Evolutionary conservation across 805 yeast genomes (phyloP), one percentile per base, ranked within the genome.

Genomic region (Middelhovenomyces tepae): DNA sequence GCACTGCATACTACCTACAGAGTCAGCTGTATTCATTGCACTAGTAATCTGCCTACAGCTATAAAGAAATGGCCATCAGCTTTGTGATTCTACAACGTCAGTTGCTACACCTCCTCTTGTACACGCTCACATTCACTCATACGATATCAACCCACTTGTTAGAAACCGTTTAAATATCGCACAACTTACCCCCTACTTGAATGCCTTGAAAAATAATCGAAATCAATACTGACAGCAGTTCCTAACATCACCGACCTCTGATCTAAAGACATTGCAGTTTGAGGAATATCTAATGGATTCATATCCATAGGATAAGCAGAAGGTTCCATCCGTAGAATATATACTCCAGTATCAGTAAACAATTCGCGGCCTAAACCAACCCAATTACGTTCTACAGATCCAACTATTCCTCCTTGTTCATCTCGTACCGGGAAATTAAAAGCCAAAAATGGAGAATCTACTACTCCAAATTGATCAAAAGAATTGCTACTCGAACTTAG

Each of bases 141-240:
- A n/a, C n/a, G n/a, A n/a, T n/a, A n/a, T n/a, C n/a, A n/a, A n/a
- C n/a, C n/a, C n/a, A 21, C n/a, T 21, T 21, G 23, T 21, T 9
- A n/a, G n/a, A 21, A 9, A 9, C 9, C 10, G 23, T n/a, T 9
- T 21, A n/a, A 21, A 21, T 21, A 28, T 77, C 70, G 31, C 34
- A 13, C 14, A 17, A 31, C 45, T 39, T 37, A 42, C 18, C 71
- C 68, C 15, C 69, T 67, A 23, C 75, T 67, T 13, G 89, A 77
- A 54, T 87, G 96, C 54, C 97, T 71, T n/a, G 95, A 83, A 57
- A 91, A 91, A 60, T 87, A 91, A 58, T 91, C 98, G 57, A 85
- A 91, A 56, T 91, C 98, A 39, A 91, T 79, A 38, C 94, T 80
- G 1, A 91, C 78, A 0, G 96, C 94, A 40, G 80, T 82, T 0